Percentiles rank a stretch among this genome's conserved stretches.
Evolutionary conservation across 345 rosid species (phyloP).

Genomic region (Cochlearia excelsa): DNA sequence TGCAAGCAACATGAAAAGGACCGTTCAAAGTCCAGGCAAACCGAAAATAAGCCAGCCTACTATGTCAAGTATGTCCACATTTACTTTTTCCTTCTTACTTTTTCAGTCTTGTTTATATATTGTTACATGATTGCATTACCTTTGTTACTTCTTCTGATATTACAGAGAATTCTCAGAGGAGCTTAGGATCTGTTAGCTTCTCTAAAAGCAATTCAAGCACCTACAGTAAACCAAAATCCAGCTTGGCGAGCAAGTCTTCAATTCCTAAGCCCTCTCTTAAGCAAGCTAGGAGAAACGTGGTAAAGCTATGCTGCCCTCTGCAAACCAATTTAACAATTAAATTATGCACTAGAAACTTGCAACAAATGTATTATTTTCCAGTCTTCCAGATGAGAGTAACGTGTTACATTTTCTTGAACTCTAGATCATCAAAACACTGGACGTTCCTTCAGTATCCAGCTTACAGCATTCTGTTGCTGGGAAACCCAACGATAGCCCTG

Average conservation of each 20-base stretch:
- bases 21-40: constrained; percentile 34
- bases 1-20: constrained; percentile 40
- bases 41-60: constrained; percentile 41
- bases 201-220: constrained; percentile 34
- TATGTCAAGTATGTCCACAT: constrained; percentile 46
- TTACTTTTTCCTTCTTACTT: neutral
- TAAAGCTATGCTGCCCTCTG: constrained; percentile 40
- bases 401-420: constrained; percentile 27
- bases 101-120: constrained; percentile 13
- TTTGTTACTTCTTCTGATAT: constrained; percentile 28
- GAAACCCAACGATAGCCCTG: constrained; percentile 32
- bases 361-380: constrained; percentile 8
- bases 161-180: constrained; percentile 46
- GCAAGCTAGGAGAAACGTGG: constrained; percentile 56
- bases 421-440: constrained; percentile 43
- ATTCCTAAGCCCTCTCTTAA: constrained; percentile 43
- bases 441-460: constrained; percentile 38
- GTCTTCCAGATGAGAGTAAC: constrained; percentile 22
- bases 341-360: constrained; percentile 15
- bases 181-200: constrained; percentile 38
- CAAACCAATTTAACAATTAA: constrained; percentile 6
- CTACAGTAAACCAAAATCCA: constrained; percentile 43
- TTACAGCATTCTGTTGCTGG: constrained; percentile 33
- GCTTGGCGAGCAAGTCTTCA: constrained; percentile 40
- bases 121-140: neutral